phyloP scores from a whole-genome alignment of 1,284 basidiomycete genomes.

The Irpex rosettiformis region DNA sequence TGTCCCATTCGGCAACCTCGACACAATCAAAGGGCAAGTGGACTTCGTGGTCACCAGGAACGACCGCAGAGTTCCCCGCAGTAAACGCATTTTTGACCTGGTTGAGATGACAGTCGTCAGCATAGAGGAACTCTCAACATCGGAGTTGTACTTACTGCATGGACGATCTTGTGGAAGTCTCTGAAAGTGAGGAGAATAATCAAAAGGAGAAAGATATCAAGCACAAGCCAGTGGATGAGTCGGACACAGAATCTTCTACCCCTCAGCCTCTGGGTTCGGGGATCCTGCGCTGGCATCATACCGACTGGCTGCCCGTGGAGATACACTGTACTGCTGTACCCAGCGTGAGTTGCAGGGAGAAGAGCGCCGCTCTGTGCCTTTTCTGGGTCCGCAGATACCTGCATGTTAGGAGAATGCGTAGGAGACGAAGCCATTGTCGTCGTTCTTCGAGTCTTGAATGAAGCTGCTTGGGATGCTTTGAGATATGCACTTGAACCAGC shows the following conservation, averaged over 20 bases:
- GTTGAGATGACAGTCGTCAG: too few species aligned
- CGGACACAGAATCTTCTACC: not conserved
- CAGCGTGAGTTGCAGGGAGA: not conserved
- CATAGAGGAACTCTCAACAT: not conserved
- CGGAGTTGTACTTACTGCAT: not conserved
- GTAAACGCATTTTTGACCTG: too few species aligned
- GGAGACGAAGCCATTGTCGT: too few species aligned
- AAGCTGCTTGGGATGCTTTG: too few species aligned
- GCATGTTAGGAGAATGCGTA: not conserved
- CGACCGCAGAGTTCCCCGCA: too few species aligned
- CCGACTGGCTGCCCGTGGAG: not conserved
- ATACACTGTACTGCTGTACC: not conserved
- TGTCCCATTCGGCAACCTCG: too few species aligned
- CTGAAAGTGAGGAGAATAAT: not conserved
- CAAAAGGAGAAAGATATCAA: not conserved
- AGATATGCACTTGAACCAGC: too few species aligned
- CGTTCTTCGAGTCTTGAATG: too few species aligned
- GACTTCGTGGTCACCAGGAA: too few species aligned
- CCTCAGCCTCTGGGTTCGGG: not conserved
- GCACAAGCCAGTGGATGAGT: not conserved
- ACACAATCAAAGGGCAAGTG: too few species aligned
- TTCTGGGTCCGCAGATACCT: not conserved
- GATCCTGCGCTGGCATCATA: not conserved
- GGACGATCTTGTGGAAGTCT: not conserved
- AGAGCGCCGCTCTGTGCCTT: not conserved